These are phyloP conservation scores for Zelopaecilomyces penicillatus DNA, from an alignment of 2,329 filamentous ascomycete genomes.

Conservation along the genomic window DNA sequence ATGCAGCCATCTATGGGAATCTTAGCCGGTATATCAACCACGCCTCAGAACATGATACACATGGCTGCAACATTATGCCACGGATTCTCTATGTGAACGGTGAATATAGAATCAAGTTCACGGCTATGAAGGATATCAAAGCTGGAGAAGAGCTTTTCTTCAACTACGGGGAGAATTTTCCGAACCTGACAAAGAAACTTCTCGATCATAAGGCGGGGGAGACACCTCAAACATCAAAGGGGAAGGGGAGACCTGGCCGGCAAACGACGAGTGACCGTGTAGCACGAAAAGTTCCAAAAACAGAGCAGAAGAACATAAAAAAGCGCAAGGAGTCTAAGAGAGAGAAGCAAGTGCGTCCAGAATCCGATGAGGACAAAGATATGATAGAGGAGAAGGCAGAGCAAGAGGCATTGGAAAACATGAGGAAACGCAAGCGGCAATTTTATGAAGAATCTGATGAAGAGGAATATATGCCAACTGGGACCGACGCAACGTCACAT, in stretches of 20 bases:
- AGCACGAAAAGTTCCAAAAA: slow-evolving; percentile 16
- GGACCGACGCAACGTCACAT: slow-evolving; percentile 14
- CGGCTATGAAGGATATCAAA: slow-evolving; percentile 56
- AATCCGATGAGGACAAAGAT: slow-evolving; percentile 5
- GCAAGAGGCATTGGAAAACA: neutral
- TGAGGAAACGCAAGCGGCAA: slow-evolving; percentile 22
- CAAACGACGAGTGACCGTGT: slow-evolving; percentile 12
- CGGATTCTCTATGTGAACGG: slow-evolving; percentile 66
- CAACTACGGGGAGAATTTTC: slow-evolving; percentile 66
- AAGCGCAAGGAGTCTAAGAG: slow-evolving; percentile 11
- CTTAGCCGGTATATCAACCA: slow-evolving; percentile 81
- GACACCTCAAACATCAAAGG: slow-evolving; percentile 18
- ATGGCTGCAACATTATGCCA: slow-evolving; percentile 54
- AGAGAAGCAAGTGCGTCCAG: neutral
- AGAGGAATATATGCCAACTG: slow-evolving; percentile 21
- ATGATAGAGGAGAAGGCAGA: slow-evolving; percentile 2
- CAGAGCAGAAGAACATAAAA: slow-evolving; percentile 15
- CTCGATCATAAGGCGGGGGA: slow-evolving; percentile 29
- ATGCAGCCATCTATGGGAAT: slow-evolving; percentile 70
- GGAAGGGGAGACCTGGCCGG: slow-evolving; percentile 12
- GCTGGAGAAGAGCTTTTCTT: slow-evolving; percentile 74
- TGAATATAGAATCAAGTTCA: slow-evolving; percentile 68
- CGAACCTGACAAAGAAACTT: slow-evolving; percentile 44
- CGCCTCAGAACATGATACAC: slow-evolving; percentile 42
- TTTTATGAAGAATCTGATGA: slow-evolving; percentile 19